phyloP scores from a whole-genome alignment of 1,284 basidiomycete genomes.

The Exobasidium rhododendri region DNA sequence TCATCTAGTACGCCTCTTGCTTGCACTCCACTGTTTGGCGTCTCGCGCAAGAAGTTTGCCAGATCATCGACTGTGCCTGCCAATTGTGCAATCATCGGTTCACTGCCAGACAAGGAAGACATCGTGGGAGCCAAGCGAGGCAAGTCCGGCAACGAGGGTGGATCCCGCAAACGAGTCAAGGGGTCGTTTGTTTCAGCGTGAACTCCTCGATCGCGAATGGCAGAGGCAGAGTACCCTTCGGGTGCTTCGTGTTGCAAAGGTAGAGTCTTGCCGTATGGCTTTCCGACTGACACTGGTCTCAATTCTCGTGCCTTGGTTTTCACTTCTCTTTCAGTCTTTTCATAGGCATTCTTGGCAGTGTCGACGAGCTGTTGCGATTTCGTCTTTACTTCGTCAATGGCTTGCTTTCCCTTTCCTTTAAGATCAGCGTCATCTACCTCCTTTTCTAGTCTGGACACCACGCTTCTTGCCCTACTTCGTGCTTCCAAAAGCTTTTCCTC shows the following conservation, averaged over 20 bases:
- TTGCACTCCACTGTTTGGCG: slow-evolving; percentile 64
- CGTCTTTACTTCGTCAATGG: slow-evolving; percentile 22
- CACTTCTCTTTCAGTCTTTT: slow-evolving; percentile 40
- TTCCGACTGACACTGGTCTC: slow-evolving; percentile 54
- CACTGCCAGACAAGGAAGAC: slow-evolving; percentile 71
- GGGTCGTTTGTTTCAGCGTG: slow-evolving; percentile 28
- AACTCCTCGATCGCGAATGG: slow-evolving; percentile 39
- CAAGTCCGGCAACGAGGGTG: slow-evolving; percentile 45
- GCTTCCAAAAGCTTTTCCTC: slow-evolving; percentile 23
- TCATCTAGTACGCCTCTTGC: slow-evolving; percentile 60
- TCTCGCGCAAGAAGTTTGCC: slow-evolving; percentile 68
- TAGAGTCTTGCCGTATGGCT: slow-evolving; percentile 32
- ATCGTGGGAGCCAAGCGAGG: slow-evolving; percentile 80
- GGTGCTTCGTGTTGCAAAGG: slow-evolving; percentile 43
- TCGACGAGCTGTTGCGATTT: slow-evolving; percentile 39
- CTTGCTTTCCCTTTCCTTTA: slow-evolving; percentile 27
- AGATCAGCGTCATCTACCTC: slow-evolving; percentile 17
- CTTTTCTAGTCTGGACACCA: slow-evolving; percentile 16
- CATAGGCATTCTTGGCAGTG: slow-evolving; percentile 47
- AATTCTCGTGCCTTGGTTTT: slow-evolving; percentile 56
- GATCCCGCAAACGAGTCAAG: slow-evolving; percentile 36
- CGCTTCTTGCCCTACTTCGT: slow-evolving; percentile 24
- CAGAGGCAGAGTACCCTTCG: slow-evolving; percentile 29
- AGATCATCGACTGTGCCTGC: slow-evolving; percentile 91
- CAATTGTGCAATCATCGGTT: slow-evolving; percentile 84